These are phyloP conservation scores for Myxozyma udenii DNA, from an alignment of 805 yeast genomes.

Conservation along the genomic window DNA sequence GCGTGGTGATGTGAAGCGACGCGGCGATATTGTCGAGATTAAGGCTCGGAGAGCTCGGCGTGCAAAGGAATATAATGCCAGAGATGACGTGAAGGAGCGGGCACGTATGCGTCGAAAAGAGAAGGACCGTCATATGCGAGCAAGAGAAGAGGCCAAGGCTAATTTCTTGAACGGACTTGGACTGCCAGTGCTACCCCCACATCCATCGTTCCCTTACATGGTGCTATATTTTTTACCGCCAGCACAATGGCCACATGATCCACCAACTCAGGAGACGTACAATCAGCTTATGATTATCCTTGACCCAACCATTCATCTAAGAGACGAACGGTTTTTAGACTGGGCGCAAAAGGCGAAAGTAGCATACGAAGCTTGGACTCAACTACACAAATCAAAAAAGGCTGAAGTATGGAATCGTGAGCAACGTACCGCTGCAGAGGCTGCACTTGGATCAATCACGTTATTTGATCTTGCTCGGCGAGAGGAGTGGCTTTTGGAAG, in stretches of 20 bases:
- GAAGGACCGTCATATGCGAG: slow-evolving; percentile 45
- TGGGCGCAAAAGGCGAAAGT: slow-evolving; percentile 44
- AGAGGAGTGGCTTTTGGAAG: slow-evolving; percentile 42
- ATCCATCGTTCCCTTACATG: slow-evolving; percentile 51
- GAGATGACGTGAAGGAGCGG: slow-evolving; percentile 49
- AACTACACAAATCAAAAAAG: slow-evolving; percentile 39
- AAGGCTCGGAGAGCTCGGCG: slow-evolving; percentile 43
- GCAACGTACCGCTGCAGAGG: slow-evolving; percentile 46
- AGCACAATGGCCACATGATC: slow-evolving; percentile 52
- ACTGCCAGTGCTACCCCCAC: slow-evolving; percentile 42
- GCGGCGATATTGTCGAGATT: slow-evolving; percentile 49
- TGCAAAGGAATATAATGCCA: slow-evolving; percentile 47
- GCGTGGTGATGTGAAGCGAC: slow-evolving; percentile 50
- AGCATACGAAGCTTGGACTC: slow-evolving; percentile 49
- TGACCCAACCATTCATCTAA: slow-evolving; percentile 28
- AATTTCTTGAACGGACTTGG: slow-evolving; percentile 42
- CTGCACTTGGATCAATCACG: slow-evolving; percentile 43
- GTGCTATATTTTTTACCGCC: slow-evolving; percentile 43
- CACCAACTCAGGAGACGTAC: slow-evolving; percentile 49
- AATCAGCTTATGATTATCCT: slow-evolving; percentile 38
- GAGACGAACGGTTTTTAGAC: slow-evolving; percentile 32
- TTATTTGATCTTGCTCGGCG: slow-evolving; percentile 47
- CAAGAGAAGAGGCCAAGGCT: slow-evolving; percentile 40
- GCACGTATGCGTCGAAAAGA: slow-evolving; percentile 46
- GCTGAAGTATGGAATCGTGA: slow-evolving; percentile 48